Evolutionary conservation across 2,329 filamentous ascomycete genomes (phyloP), one percentile per base, ranked within the genome.

Genomic region (Madurella fahalii): DNA sequence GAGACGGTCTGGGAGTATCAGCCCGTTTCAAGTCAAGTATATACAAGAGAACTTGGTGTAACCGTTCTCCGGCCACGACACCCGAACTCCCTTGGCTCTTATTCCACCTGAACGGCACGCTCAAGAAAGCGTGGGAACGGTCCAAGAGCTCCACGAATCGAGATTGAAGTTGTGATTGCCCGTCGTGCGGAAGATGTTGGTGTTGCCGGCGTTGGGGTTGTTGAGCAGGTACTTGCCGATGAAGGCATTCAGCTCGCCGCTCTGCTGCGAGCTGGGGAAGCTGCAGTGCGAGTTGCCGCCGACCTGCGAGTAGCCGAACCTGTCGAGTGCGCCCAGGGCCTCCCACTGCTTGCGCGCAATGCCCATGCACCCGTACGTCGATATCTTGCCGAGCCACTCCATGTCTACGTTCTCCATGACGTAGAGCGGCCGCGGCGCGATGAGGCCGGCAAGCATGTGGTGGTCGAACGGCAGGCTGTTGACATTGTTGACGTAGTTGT

Each of bases 321-420:
- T 69, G 57, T 77, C 73, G 0, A 74, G 65, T 1, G 70, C 72
- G 11, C 76, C 77, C 13, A 77, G 63, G 1, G 77, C 75, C 62
- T 77, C 69, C 62, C 75, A 81, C 57, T 77, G 72, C 55, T 73
- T 68, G 40, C 71, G 70, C 5, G 70, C 77, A 18, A 71, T 72
- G 55, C 72, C 73, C 76, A 77, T 78, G 63, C 78, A 80, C 7
- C 72, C 77, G 54, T 73, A 77, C 2, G 74, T 77, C 45, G 71
- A 72, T 37, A 74, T 69, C 4, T 72, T 72, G 9, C 77, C 76
- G 32, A 81, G 71, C 78, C 77, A 81, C 61, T 79, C 76, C 58
- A 70, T 67, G 52, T 70, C 67, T 40, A 74, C 72, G 60, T 81
- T 81, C 65, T 81, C 77, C 55, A 79, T 77, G 25, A 77, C 69